Percentiles rank a stretch among this genome's conserved stretches.
These are phyloP conservation scores for Spencermartinsiella ligniputridi DNA, from an alignment of 1,139 yeast species.

Conservation along the genomic window DNA sequence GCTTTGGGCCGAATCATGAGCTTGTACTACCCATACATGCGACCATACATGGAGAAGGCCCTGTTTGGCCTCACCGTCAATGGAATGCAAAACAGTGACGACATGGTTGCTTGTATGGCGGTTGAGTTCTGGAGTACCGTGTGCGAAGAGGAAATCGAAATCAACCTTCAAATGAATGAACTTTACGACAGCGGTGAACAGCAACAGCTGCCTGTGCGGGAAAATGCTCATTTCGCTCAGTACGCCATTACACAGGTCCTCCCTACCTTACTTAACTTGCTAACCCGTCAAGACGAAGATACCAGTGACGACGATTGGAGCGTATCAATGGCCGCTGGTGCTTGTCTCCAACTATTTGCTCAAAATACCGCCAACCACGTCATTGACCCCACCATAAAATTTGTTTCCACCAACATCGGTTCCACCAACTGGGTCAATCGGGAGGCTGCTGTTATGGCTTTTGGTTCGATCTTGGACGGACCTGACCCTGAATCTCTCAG, in stretches of 20 bases:
- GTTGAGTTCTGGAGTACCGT: conserved; percentile 98
- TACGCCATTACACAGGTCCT: conserved; percentile 80
- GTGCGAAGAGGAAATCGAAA: conserved; percentile 91
- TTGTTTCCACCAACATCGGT: conserved; percentile 70
- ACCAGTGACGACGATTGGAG: conserved; percentile 90
- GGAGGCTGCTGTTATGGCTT: conserved; percentile 99
- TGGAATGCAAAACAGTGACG: conserved; percentile 87
- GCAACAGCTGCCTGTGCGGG: conserved; percentile 8
- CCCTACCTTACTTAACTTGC: conserved; percentile 74
- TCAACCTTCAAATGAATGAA: conserved; percentile 64
- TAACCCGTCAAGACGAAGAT: conserved; percentile 83
- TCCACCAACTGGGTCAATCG: conserved; percentile 74
- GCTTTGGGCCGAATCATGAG: conserved; percentile 92
- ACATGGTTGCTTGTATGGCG: conserved; percentile 94
- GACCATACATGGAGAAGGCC: conserved; percentile 96
- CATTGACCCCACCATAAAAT: conserved; percentile 75
- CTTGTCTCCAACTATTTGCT: conserved; percentile 90
- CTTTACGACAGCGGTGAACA: conserved; percentile 34
- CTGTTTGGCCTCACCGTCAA: conserved; percentile 81
- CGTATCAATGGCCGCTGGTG: conserved; percentile 98
- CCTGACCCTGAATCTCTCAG: conserved; percentile 75
- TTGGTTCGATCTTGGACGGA: conserved; percentile 94
- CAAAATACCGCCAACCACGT: conserved; percentile 83
- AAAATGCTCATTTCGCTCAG: conserved; percentile 65
- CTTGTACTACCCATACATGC: conserved; percentile 82